Conservation (phyloP, 1,284 basidiomycete genomes). For the Rhodofomes roseus region DNA sequence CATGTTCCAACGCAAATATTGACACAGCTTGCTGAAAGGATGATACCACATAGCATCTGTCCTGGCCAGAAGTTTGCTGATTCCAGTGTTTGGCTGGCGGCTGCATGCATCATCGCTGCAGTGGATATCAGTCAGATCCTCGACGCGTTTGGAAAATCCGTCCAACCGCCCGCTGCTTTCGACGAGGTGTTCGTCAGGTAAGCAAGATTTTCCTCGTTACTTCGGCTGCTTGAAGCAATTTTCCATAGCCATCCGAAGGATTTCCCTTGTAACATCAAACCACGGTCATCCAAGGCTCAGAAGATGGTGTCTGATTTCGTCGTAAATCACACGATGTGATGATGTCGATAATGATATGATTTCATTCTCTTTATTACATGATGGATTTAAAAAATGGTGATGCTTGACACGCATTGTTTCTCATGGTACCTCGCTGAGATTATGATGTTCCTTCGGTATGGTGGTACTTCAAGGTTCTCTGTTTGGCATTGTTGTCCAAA, state of each 20-base stretch:
- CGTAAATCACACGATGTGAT: not conserved
- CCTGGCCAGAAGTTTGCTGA: conserved; percentile 27
- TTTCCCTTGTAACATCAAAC: conserved; percentile 2
- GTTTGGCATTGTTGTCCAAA: not conserved
- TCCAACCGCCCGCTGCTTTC: conserved; percentile 2
- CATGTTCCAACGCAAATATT: not conserved
- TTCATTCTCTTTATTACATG: no score
- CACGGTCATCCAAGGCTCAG: not conserved
- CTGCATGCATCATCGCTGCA: conserved; percentile 16
- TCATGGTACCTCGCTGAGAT: no score
- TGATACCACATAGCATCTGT: conserved; percentile 14
- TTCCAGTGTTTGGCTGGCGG: conserved; percentile 20
- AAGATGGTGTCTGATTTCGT: not conserved
- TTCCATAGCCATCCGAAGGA: conserved; percentile 1
- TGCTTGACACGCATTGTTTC: no score
- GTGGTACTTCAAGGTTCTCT: no score
- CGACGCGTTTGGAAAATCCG: conserved; percentile 7
- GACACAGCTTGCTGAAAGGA: not conserved
- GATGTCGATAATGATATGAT: not conserved
- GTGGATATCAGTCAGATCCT: conserved; percentile 10
- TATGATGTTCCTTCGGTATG: no score
- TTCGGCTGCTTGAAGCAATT: not conserved
- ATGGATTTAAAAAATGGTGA: no score
- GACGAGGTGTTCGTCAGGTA: conserved; percentile 9
- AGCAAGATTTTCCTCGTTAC: not conserved